Evolutionary conservation across 2,329 filamentous ascomycete genomes (phyloP).

Genomic region (Ophiostoma angusticollis): DNA sequence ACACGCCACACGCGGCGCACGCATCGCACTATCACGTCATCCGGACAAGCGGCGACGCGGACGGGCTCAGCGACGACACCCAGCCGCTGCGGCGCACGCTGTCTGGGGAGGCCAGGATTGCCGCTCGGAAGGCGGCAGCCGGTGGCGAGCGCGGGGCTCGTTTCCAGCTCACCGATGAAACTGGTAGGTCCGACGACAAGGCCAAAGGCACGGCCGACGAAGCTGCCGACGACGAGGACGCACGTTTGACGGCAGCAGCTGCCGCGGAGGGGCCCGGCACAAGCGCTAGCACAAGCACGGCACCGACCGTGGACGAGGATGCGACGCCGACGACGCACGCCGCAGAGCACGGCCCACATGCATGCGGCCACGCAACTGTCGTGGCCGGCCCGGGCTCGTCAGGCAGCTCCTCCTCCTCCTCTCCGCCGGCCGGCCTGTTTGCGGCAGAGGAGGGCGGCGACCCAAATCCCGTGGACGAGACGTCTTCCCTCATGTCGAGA

Average conservation of each 20-base stretch:
- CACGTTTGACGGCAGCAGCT: not conserved
- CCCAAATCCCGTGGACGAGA: slow-evolving; percentile 48
- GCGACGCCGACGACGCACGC: too few species aligned
- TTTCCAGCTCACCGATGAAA: slow-evolving; percentile 34
- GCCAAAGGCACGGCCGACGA: slow-evolving; percentile 12
- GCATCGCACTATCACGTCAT: slow-evolving; percentile 44
- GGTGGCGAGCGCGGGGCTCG: slow-evolving; percentile 17
- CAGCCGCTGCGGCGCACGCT: slow-evolving; percentile 29
- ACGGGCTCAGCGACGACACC: slow-evolving; percentile 22
- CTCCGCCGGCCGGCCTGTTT: not conserved
- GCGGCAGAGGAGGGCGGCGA: slow-evolving; percentile 18
- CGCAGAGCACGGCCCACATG: too few species aligned
- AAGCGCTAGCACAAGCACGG: not conserved
- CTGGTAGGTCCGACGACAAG: slow-evolving; percentile 44
- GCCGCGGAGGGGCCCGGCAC: slow-evolving; percentile 1
- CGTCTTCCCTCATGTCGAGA: slow-evolving; percentile 62
- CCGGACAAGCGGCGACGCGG: slow-evolving; percentile 22
- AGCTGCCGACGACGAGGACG: slow-evolving; percentile 2
- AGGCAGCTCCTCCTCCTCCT: slow-evolving; percentile 1
- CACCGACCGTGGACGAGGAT: too few species aligned
- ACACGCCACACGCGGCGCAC: too few species aligned
- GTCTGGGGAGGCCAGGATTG: slow-evolving; percentile 28
- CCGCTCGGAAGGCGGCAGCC: slow-evolving; percentile 14
- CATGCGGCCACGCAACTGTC: too few species aligned
- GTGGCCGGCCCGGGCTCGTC: too few species aligned